These are phyloP conservation scores for Claviceps sp. DNA, from an alignment of 2,329 filamentous ascomycete species.

Conservation along the genomic window DNA sequence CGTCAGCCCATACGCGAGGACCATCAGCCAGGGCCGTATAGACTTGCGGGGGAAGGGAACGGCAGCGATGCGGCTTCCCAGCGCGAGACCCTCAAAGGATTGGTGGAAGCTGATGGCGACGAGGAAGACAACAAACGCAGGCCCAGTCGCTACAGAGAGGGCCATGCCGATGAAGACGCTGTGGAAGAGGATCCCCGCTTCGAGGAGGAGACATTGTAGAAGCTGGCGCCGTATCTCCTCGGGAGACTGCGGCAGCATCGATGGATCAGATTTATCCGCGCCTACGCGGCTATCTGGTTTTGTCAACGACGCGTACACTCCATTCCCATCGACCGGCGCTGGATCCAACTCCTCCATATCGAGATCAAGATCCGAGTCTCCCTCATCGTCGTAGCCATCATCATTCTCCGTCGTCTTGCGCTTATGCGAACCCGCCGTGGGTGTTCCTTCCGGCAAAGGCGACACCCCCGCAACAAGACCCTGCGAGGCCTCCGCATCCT, in stretches of 20 bases:
- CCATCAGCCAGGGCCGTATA: conserved; percentile 70
- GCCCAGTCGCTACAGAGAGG: conserved; percentile 65
- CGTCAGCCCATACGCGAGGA: conserved; percentile 60
- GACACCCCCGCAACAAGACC: conserved; percentile 46
- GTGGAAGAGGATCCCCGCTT: conserved; percentile 76
- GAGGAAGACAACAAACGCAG: conserved; percentile 66
- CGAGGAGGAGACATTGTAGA: conserved; percentile 65
- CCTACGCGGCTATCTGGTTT: conserved; percentile 10
- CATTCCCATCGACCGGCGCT: conserved; percentile 14
- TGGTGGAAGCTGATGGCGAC: conserved; percentile 76
- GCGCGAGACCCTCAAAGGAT: conserved; percentile 76
- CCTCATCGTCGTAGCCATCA: conserved; percentile 19
- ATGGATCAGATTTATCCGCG: conserved; percentile 7
- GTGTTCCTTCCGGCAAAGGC: conserved; percentile 42
- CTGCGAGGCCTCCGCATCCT: conserved; percentile 37
- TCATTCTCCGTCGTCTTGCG: conserved; percentile 19
- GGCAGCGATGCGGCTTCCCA: conserved; percentile 73
- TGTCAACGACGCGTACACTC: conserved; percentile 18
- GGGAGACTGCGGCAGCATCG: conserved; percentile 19
- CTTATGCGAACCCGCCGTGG: conserved; percentile 15
- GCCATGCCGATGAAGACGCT: conserved; percentile 82
- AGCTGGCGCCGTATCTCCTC: conserved; percentile 54
- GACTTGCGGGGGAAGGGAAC: conserved; percentile 66
- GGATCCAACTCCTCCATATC: conserved; percentile 49
- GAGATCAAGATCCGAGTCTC: conserved; percentile 43